Conservation (phyloP, 1,139 yeast genomes). For the Groenewaldozyma sp. region DNA sequence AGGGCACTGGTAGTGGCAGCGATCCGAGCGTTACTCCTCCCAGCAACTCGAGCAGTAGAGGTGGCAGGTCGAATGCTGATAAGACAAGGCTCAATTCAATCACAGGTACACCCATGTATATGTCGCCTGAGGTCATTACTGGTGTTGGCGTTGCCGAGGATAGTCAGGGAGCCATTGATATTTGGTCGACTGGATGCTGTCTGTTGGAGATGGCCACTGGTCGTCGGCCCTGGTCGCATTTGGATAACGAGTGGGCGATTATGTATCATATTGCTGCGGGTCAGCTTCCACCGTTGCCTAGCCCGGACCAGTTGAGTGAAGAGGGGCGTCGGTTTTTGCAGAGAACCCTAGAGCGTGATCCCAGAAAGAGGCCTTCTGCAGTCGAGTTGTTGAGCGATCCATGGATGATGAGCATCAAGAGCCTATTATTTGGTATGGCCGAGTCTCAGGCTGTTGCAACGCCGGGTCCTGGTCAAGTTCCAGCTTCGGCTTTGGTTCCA, state of each 20-base stretch:
- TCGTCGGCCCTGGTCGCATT: conserved; percentile 50
- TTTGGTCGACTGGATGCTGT: conserved; percentile 83
- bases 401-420: conserved; percentile 42
- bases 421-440: conserved; percentile 14
- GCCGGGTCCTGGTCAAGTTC: conserved; percentile 1
- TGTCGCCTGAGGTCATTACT: conserved; percentile 95
- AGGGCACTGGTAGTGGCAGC: neutral
- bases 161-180: conserved; percentile 57
- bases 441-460: conserved; percentile 3
- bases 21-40: too few relatives aligned
- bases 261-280: conserved; percentile 99
- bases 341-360: conserved; percentile 77
- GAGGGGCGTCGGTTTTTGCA: conserved; percentile 64
- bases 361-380: conserved; percentile 71
- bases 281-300: conserved; percentile 79
- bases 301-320: conserved; percentile 64
- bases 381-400: conserved; percentile 81
- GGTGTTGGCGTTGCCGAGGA: conserved; percentile 42
- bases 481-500: conserved; percentile 3
- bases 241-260: conserved; percentile 96
- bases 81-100: conserved; percentile 39
- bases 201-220: conserved; percentile 85
- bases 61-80: conserved; percentile 8
- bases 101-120: conserved; percentile 98
- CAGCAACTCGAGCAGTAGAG: neutral